phyloP scores from a whole-genome alignment of 1,139 yeast genomes.

The Protomyces inundatus region DNA sequence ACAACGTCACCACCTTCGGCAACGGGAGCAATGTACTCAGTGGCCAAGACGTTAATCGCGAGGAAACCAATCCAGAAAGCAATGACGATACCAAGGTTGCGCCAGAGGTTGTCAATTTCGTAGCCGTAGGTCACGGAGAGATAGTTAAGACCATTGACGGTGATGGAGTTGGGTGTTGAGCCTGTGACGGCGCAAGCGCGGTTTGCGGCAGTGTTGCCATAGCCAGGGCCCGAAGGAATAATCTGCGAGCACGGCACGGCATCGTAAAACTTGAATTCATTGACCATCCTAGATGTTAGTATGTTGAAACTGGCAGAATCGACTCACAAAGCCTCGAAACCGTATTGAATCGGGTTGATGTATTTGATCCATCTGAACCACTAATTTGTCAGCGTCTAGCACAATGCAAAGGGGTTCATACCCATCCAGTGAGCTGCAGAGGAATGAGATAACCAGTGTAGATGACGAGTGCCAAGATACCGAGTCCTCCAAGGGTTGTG shows the following conservation, averaged over 20 bases:
- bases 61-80: slow-evolving; percentile 56
- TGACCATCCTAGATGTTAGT: slow-evolving; percentile 40
- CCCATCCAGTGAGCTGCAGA: slow-evolving; percentile 33
- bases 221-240: slow-evolving; percentile 46
- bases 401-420: slow-evolving; percentile 12
- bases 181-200: slow-evolving; percentile 62
- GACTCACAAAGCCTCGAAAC: slow-evolving; percentile 46
- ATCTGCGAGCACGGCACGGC: slow-evolving; percentile 45
- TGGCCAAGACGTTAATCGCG: slow-evolving; percentile 50
- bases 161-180: slow-evolving; percentile 51
- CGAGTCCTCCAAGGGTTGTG: slow-evolving; percentile 56
- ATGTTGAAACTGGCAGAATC: too few relatives aligned
- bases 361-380: slow-evolving; percentile 62
- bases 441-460: slow-evolving; percentile 60
- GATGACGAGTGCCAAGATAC: slow-evolving; percentile 50
- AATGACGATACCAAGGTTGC: slow-evolving; percentile 68
- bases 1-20: slow-evolving; percentile 78
- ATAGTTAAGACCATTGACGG: slow-evolving; percentile 58
- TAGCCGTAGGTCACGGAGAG: slow-evolving; percentile 48
- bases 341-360: slow-evolving; percentile 54
- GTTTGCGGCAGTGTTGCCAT: slow-evolving; percentile 40
- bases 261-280: slow-evolving; percentile 51
- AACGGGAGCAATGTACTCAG: slow-evolving; percentile 68
- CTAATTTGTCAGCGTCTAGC: slow-evolving; percentile 46
- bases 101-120: slow-evolving; percentile 63